Conservation (phyloP, 768 basidiomycete species). For the Tylopilus vinaceipallidus region DNA sequence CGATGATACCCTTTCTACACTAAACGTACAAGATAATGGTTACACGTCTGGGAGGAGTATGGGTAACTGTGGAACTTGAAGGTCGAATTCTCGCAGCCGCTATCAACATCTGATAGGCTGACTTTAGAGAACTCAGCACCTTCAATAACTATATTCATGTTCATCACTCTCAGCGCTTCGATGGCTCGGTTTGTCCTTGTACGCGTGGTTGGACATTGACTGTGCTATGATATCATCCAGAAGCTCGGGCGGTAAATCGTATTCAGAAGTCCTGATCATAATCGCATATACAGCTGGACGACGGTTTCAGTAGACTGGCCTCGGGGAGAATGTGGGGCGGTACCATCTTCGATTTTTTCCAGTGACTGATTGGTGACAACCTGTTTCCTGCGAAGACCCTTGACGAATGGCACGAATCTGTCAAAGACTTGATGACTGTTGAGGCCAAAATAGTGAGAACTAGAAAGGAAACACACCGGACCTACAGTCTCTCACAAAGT, state of each 20-base stretch:
- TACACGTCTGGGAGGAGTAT: background rate
- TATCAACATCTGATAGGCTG: background rate
- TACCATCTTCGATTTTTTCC: conserved; percentile 93
- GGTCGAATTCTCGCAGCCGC: background rate
- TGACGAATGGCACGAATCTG: conserved; percentile 63
- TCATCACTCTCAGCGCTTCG: conserved; percentile 25
- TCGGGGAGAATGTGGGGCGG: background rate
- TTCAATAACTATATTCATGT: conserved; percentile 24
- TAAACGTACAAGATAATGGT: conserved; percentile 1
- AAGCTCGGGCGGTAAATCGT: conserved; percentile 63
- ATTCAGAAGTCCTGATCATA: conserved; percentile 69
- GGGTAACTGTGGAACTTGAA: background rate
- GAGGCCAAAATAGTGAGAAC: background rate
- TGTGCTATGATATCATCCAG: conserved; percentile 66
- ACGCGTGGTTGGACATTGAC: conserved; percentile 37
- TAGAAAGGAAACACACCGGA: conserved; percentile 45
- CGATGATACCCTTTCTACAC: background rate
- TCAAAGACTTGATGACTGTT: conserved; percentile 63
- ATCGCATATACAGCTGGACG: conserved; percentile 68
- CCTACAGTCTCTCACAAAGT: conserved; percentile 72
- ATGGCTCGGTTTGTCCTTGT: conserved; percentile 19
- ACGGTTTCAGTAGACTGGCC: conserved; percentile 4
- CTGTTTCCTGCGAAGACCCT: conserved; percentile 85
- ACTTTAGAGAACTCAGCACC: background rate
- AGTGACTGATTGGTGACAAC: conserved; percentile 82